Conservation (phyloP, 148 eudicot species). For the Vaccinium vitisidaea region DNA sequence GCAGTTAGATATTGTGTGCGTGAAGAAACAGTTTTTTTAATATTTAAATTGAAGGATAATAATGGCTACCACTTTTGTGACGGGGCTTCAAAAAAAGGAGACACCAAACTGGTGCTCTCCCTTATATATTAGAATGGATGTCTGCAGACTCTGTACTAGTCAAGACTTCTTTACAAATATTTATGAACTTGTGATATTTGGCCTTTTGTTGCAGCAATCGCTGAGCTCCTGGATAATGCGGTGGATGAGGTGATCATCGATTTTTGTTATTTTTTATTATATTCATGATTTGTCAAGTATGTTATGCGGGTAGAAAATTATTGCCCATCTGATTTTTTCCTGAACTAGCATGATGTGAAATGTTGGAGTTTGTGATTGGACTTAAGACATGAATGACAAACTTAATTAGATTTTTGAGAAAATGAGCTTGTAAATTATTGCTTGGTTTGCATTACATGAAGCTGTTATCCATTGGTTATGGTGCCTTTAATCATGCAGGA, state of each 20-base stretch:
- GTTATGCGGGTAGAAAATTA: not conserved
- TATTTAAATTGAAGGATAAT: too few relatives aligned
- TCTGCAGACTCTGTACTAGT: too few relatives aligned
- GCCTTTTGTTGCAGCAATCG: conserved; percentile 64
- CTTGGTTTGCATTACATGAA: conserved; percentile 5
- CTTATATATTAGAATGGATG: too few relatives aligned
- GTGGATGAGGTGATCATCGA: conserved; percentile 77
- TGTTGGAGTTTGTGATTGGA: conserved; percentile 5
- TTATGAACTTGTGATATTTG: not conserved
- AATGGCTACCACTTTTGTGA: too few relatives aligned
- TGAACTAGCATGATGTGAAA: not conserved
- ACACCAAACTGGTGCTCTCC: too few relatives aligned
- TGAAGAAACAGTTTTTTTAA: too few relatives aligned
- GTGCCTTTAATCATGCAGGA: not conserved
- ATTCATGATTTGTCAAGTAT: not conserved
- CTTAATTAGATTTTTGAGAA: not conserved
- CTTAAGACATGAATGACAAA: not conserved
- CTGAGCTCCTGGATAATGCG: conserved; percentile 94
- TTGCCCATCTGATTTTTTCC: not conserved
- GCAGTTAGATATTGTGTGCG: too few relatives aligned
- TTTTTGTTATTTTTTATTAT: not conserved
- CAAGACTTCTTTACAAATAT: not conserved
- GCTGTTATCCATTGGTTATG: not conserved
- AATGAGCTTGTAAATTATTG: not conserved
- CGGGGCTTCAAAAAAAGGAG: too few relatives aligned